phyloP scores from a whole-genome alignment of 441 rosid species.

The Mallotus japonicus region DNA sequence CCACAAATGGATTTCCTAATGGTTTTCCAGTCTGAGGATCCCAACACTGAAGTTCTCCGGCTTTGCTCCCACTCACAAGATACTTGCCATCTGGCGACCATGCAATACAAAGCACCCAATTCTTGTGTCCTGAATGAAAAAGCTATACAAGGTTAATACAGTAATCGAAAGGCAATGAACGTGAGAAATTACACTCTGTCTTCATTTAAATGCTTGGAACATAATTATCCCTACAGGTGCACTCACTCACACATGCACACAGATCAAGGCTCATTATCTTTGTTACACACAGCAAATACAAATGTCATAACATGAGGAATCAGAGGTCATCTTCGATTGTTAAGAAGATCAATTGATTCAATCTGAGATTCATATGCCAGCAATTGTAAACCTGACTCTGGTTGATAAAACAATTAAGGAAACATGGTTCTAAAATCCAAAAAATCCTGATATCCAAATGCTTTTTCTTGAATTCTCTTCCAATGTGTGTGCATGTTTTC shows the following conservation, averaged over 20 bases:
- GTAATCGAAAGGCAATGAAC: background rate
- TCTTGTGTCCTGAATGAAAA: constrained; percentile 74
- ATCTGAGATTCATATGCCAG: background rate
- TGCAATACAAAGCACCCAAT: constrained; percentile 93
- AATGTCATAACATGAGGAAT: background rate
- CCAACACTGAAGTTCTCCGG: constrained; percentile 93
- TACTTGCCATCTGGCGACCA: constrained; percentile 97
- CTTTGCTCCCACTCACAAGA: constrained; percentile 92
- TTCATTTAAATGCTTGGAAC: background rate
- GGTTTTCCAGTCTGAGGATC: constrained; percentile 81
- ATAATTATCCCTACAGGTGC: background rate
- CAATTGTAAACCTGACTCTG: background rate
- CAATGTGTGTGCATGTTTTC: background rate
- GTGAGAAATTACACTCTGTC: background rate
- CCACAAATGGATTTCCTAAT: constrained; percentile 65
- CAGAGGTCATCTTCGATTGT: background rate
- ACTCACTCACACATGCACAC: background rate
- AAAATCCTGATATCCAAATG: background rate
- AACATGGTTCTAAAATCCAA: background rate
- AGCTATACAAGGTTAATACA: constrained; percentile 1
- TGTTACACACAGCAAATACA: background rate
- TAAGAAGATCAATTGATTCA: constrained; percentile 9
- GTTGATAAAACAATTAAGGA: background rate
- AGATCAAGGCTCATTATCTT: background rate
- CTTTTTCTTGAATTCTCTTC: background rate